phyloP scores from a whole-genome alignment of 331 rosid species.

The Saraca asoca region DNA sequence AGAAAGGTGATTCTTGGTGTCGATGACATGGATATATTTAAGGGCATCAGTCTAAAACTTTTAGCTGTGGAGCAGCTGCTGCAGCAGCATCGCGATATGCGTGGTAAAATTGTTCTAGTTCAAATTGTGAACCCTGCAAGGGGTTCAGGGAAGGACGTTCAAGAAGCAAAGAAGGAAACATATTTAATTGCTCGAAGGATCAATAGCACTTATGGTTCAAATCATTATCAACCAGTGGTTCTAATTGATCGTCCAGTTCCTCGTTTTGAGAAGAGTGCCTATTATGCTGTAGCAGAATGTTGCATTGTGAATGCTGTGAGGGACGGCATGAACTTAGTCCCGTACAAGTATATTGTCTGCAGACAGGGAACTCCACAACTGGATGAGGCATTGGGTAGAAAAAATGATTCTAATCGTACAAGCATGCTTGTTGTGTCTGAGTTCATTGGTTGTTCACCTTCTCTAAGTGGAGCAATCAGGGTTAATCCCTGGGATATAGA shows the following conservation, averaged over 20 bases:
- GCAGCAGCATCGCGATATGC: conserved; percentile 70
- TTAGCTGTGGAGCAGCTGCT: conserved; percentile 88
- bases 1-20: conserved; percentile 85
- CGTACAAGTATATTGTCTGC: conserved; percentile 90
- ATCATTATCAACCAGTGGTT: conserved; percentile 71
- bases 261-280: conserved; percentile 88
- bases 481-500: conserved; percentile 95
- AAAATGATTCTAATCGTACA: conserved; percentile 59
- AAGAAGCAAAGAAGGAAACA: conserved; percentile 85
- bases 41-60: conserved; percentile 91
- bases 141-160: conserved; percentile 92
- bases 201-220: conserved; percentile 67
- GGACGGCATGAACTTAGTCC: conserved; percentile 98
- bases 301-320: conserved; percentile 97
- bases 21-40: conserved; percentile 98
- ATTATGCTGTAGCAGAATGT: conserved; percentile 91
- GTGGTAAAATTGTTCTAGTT: conserved; percentile 73
- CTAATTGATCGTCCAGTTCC: conserved; percentile 88
- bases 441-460: conserved; percentile 96
- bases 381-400: conserved; percentile 65
- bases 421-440: conserved; percentile 99
- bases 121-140: conserved; percentile 98
- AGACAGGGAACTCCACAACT: conserved; percentile 78
- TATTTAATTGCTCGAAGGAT: conserved; percentile 76
- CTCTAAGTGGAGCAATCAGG: conserved; percentile 97